Base-by-base conservation (phyloP, 176 grass and related monocot species). In the Sorghum bicolor region DNA sequence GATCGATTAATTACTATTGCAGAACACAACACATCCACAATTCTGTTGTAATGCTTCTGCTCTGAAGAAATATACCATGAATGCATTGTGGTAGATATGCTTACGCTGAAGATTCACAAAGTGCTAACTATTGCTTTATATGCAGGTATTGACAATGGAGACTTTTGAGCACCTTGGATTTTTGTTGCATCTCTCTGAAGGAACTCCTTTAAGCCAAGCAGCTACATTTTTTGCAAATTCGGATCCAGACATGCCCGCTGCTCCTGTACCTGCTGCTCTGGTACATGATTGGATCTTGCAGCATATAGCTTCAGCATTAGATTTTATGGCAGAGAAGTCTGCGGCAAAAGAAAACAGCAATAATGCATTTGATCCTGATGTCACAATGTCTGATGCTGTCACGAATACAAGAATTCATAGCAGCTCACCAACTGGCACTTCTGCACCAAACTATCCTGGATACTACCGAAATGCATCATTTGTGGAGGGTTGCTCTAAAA, bases 211-310 rank as follows among this genome's bases (percentile, higher is more conserved):
- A 87, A 96, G 73, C 36, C 81, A 99, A 91, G 87, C 83, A 72
- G 93, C 96, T 26, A 87, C 87, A 8, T 99, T 99, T 91, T 99
- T 99, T 79, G 91, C 96, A 43, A 99, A 99, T 84, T 99, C 93
- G 14, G 96, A 99, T 94, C 89, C 93, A 75, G 91, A 91, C 77
- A 99, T 99, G 96, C 96, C 96, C 10, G 96, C 93, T 77, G 93
- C 88, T 80, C 87, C 96, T 73, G 84, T 99, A 71, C 86, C 96
- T 55, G 89, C 89, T 86, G 48, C 89, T 40, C 75, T 96, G 75
- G 82, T 99, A 72, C 96, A 91, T 80, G 93, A 96, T 45, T 99
- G 96, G 96, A 73, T 99, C 38, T 83, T 92, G 64, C 91, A 96
- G 82, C 87, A 86, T 71, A 94, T 99, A 78, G 63, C 91, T 85